These are phyloP conservation scores for Colletotrichum cordylinicola DNA, from an alignment of 2,329 filamentous ascomycete species.

Conservation along the genomic window DNA sequence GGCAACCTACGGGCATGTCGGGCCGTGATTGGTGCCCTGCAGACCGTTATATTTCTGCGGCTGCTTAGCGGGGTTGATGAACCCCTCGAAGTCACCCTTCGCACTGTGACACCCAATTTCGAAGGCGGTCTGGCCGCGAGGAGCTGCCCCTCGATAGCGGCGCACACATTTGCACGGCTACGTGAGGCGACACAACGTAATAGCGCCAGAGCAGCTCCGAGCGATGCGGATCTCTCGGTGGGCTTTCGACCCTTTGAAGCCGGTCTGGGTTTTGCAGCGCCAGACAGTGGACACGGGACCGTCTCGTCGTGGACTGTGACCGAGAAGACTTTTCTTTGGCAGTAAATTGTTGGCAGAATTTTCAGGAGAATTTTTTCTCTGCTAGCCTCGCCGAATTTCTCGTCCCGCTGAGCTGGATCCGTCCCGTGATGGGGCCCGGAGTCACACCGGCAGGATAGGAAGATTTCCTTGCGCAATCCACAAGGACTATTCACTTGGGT, in stretches of 20 bases:
- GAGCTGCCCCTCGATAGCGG: neutral
- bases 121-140: neutral
- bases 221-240: conserved; percentile 8
- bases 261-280: neutral
- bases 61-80: conserved; percentile 12
- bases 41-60: conserved; percentile 19
- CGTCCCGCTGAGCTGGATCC: neutral
- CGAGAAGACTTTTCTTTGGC: neutral
- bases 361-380: neutral
- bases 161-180: neutral
- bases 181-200: conserved; percentile 6
- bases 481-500: neutral
- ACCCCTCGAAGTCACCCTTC: neutral
- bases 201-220: conserved; percentile 7
- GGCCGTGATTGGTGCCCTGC: conserved; percentile 18
- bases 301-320: neutral
- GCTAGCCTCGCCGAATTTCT: neutral
- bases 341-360: neutral
- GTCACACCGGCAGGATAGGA: neutral
- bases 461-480: neutral
- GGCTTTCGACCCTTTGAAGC: neutral
- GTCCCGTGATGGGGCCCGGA: neutral
- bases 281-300: neutral
- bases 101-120: conserved; percentile 9
- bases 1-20: neutral